Evolutionary conservation across 768 basidiomycete genomes (phyloP), one percentile per base, ranked within the genome.

Genomic region (Xanthoconium purpureum): DNA sequence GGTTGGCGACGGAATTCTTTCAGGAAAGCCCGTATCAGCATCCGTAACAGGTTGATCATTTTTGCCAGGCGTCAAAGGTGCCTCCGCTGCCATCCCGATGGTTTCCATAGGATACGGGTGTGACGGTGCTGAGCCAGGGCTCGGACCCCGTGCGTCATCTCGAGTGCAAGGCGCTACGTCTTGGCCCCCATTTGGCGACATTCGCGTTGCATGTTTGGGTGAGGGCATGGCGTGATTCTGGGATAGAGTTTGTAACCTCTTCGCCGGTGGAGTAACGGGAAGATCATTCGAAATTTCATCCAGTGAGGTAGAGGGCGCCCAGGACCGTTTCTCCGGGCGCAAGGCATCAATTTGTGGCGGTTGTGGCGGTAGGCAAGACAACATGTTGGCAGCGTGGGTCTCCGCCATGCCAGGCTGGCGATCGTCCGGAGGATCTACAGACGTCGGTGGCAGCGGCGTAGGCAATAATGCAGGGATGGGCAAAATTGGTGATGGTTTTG

Each of bases 401-500:
- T 55, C 57, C 35, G 36, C 51, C 12, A 40, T 15, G 40, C 40
- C 36, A 48, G 29, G 58, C 57, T 42, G 55, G 57, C 32, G 59
- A 61, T 56, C 61, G 24, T 52, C 54, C 37, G 56, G 64, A 63
- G 58, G 62, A 60, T 60, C 53, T 33, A 36, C 65, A 52, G 49
- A 56, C 29, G 58, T 58, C 13, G 69, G 68, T 15, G 64, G 63
- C 29, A 53, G 67, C 47, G 66, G 68, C 30, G 62, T 64, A 29
- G 71, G 68, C 33, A 68, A 69, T 24, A 55, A 55, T 29, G 56
- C 55, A 47, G 65, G 56, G 20, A 62, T 53, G 5, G 67, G 73
- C 5, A 63, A 40, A 35, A 82, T 80, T 3, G 77, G 72, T 35
- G 74, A 68, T 3, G 80, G 79, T 64, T 82, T 82, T n/a, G 65